A percentile compares a stretch with the other conserved stretches of the same genome.
Evolutionary conservation across 106 monocot genomes (phyloP).

Genomic region (Dendrobium catenatum): DNA sequence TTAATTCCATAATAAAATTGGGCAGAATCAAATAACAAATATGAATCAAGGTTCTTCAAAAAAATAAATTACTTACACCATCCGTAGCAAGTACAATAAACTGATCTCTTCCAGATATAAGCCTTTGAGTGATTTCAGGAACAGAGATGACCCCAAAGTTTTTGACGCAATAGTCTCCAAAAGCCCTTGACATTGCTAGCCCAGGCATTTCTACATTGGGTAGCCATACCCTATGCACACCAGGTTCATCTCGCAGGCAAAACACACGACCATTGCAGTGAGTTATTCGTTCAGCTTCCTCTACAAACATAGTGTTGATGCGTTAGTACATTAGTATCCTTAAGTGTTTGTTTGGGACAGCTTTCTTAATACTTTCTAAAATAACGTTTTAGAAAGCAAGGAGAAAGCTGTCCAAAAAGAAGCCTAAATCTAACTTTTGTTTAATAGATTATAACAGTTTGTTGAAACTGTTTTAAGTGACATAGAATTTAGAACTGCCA

Average conservation of each 20-base stretch:
- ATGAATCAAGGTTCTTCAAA: not conserved
- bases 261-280: constrained; percentile 74
- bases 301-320: constrained; percentile 15
- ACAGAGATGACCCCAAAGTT: constrained; percentile 70
- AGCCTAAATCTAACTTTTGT: not conserved
- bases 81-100: constrained; percentile 90
- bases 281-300: constrained; percentile 75
- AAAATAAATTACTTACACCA: constrained; percentile 47
- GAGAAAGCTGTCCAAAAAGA: too few relatives aligned
- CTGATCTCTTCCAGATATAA: constrained; percentile 44
- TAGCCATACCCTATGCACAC: constrained; percentile 72
- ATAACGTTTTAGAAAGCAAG: too few relatives aligned
- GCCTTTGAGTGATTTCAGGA: constrained; percentile 73
- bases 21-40: not conserved
- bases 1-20: not conserved
- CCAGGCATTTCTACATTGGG: constrained; percentile 64
- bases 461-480: not conserved
- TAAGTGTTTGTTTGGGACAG: too few relatives aligned
- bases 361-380: too few relatives aligned
- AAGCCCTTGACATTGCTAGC: constrained; percentile 92
- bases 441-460: not conserved
- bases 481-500: not conserved
- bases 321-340: not conserved
- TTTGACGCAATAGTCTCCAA: constrained; percentile 85
- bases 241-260: constrained; percentile 75